Percentiles rank a stretch among this genome's conserved stretches.
These are phyloP conservation scores for Pachysandra terminalis DNA, from an alignment of 164 flowering plant species.

Conservation along the genomic window DNA sequence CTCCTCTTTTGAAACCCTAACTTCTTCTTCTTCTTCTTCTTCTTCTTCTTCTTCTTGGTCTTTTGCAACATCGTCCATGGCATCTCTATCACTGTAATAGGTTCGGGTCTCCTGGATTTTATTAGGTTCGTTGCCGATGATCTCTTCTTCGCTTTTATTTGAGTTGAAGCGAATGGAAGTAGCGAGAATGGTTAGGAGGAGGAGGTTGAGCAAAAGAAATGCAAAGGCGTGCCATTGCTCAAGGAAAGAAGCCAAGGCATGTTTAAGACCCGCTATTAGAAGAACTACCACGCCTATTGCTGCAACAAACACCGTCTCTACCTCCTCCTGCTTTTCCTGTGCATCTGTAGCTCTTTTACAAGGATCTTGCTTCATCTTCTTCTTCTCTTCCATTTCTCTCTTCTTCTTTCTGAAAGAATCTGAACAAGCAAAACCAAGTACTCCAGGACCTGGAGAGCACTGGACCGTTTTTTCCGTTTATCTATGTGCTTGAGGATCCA, in stretches of 20 bases:
- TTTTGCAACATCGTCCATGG: neutral
- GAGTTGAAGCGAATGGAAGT: constrained; percentile 28
- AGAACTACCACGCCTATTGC: constrained; percentile 9
- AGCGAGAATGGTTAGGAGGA: constrained; percentile 51
- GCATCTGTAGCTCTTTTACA: neutral
- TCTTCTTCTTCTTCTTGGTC: constrained; percentile 13
- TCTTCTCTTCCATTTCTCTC: constrained; percentile 12
- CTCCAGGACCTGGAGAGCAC: constrained; percentile 2
- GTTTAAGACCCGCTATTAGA: constrained; percentile 14
- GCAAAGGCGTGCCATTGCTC: constrained; percentile 58
- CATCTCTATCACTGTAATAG: neutral
- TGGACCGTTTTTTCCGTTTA: too few relatives aligned
- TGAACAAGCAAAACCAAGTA: neutral
- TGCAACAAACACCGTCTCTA: constrained; percentile 7
- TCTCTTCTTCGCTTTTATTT: neutral
- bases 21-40: constrained; percentile 5
- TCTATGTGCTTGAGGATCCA: neutral
- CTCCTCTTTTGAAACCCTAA: constrained; percentile 45
- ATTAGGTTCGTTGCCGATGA: neutral
- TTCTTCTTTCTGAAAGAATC: neutral
- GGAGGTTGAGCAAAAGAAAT: constrained; percentile 50
- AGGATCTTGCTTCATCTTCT: neutral
- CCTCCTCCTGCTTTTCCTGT: neutral
- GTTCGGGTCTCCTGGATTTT: neutral
- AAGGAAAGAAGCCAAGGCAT: constrained; percentile 2